These are phyloP conservation scores for Globisporangium takayamanum DNA, from an alignment of 352 stramenopile species.

Conservation along the genomic window DNA sequence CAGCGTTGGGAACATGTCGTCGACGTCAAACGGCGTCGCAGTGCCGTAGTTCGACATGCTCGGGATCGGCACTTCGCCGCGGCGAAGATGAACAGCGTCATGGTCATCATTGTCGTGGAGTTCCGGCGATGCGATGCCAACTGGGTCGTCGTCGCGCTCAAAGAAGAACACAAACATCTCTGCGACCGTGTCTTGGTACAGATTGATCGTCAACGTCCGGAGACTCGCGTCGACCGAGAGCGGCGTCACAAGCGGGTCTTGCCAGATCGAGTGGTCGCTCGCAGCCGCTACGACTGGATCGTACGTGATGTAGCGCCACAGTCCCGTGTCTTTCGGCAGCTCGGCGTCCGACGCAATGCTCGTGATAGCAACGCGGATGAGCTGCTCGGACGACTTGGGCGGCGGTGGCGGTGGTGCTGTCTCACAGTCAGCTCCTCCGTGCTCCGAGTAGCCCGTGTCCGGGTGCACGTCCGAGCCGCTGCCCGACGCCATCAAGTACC, in stretches of 20 bases:
- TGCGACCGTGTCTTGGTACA: constrained; percentile 73
- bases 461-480: constrained; percentile 19
- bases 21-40: constrained; percentile 1
- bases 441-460: constrained; percentile 6
- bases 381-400: constrained; percentile 24
- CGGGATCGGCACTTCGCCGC: neutral
- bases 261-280: constrained; percentile 52
- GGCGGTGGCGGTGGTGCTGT: neutral
- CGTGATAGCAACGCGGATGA: constrained; percentile 73
- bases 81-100: neutral
- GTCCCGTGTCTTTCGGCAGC: constrained; percentile 39
- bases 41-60: neutral
- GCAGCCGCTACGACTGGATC: constrained; percentile 23
- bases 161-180: constrained; percentile 81
- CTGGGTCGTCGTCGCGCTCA: constrained; percentile 18
- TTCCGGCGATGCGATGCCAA: neutral
- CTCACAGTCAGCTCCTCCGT: too few relatives aligned
- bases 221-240: constrained; percentile 70
- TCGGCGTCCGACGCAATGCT: constrained; percentile 59
- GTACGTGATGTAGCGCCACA: constrained; percentile 44
- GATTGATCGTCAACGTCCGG: constrained; percentile 59
- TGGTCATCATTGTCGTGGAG: constrained; percentile 4
- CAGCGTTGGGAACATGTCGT: constrained; percentile 4
- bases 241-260: constrained; percentile 58
- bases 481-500: constrained; percentile 62